These are phyloP conservation scores for Verticillium dahliae DNA, from an alignment of 2,329 filamentous ascomycete genomes.

Conservation along the genomic window DNA sequence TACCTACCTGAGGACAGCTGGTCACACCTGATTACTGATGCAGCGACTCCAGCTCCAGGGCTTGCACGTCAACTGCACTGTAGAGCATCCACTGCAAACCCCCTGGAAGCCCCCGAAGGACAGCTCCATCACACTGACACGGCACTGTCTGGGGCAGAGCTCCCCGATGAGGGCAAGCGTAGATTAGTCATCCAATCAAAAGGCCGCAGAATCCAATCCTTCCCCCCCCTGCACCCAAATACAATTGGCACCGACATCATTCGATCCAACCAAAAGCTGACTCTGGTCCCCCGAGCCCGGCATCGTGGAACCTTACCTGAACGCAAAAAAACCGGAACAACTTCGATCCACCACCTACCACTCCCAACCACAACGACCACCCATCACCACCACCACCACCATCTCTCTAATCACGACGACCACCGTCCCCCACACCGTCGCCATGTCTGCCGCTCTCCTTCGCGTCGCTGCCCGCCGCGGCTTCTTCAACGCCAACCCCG, in stretches of 20 bases:
- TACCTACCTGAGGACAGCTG: too few species aligned
- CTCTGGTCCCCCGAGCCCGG: background rate
- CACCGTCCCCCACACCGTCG: conserved; percentile 16
- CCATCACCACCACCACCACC: conserved; percentile 7
- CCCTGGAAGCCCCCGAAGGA: background rate
- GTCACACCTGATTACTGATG: too few species aligned
- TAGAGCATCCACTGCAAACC: background rate
- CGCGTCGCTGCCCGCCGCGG: conserved; percentile 68
- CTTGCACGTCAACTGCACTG: background rate
- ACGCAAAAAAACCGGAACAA: conserved; percentile 10
- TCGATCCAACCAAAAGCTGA: conserved; percentile 19
- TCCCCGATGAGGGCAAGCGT: background rate
- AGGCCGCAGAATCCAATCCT: conserved; percentile 14
- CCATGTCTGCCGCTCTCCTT: conserved; percentile 62
- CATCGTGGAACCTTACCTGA: conserved; percentile 5
- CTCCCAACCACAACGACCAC: conserved; percentile 1
- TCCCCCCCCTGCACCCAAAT: conserved; percentile 8
- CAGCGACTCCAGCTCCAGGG: too few species aligned
- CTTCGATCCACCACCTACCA: background rate
- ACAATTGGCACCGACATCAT: conserved; percentile 14
- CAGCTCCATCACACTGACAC: background rate
- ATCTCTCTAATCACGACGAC: conserved; percentile 14
- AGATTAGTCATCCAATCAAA: conserved; percentile 16
- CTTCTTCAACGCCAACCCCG: conserved; percentile 58
- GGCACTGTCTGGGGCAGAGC: conserved; percentile 12